Evolutionary conservation across 1,284 basidiomycete species (phyloP), one percentile per base, ranked within the genome.

Genomic region (Porodaedalea pini): DNA sequence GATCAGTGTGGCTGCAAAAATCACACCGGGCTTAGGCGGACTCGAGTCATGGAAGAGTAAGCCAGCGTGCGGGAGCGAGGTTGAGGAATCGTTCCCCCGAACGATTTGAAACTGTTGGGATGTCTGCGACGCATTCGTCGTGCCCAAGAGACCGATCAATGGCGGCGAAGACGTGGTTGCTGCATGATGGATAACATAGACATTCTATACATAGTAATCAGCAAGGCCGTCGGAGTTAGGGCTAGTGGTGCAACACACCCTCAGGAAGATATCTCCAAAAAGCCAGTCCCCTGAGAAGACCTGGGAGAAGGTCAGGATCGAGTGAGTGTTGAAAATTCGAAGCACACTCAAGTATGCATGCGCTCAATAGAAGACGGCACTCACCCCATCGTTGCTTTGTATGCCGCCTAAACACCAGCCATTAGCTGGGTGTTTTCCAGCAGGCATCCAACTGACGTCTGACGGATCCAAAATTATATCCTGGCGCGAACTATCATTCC

Each of bases 231-330:
- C 48, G 19, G 31, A 31, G 53, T 5, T 55, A 44, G 11, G n/a
- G 50, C 45, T 29, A 27, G 31, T 19, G 19, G 39, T 21, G n/a
- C 19, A 15, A 70, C 75, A 56, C 60, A 79, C 81, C 63, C 82
- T 74, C 56, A 85, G 71, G 62, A 82, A 85, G 17, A 75, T 72
- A 59, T 80, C 80, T 13, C 82, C 82, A 19, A 83, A 71, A 15
- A 85, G 71, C 83, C 83, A 85, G 66, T 85, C 83, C 3, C 79
- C 80, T n/a, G 79, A 78, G 61, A 75, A 76, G 37, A 85, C 77
- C 77, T 83, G 61, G 15, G 32, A 1, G 39, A 59, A 37, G 49
- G 43, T 25, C 31, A 34, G 43, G 34, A 11, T 49, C 45, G 51
- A 34, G 44, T 41, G 29, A 54, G 57, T 23, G 23, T 19, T 21